Percentiles rank a stretch among this genome's conserved stretches.
Evolutionary conservation across 768 basidiomycete species (phyloP).

Genomic region (Punctularia strigosozonata): DNA sequence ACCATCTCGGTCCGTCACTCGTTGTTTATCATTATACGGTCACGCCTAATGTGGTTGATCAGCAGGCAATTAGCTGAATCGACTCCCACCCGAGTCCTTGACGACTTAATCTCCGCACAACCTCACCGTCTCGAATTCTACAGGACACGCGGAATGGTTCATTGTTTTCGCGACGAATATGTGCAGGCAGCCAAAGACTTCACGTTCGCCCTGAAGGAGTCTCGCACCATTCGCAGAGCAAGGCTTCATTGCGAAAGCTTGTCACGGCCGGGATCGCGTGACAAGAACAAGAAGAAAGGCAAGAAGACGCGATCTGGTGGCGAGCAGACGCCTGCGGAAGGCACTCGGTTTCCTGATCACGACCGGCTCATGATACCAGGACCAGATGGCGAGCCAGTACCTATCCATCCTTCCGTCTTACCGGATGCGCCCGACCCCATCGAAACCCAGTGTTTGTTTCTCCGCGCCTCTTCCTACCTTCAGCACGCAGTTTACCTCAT

Average conservation of each 20-base stretch:
- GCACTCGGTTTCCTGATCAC: conserved; percentile 35
- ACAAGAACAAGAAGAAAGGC: conserved; percentile 38
- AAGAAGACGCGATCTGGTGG: conserved; percentile 33
- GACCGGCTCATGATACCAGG: conserved; percentile 32
- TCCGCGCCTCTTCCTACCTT: conserved; percentile 74
- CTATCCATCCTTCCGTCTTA: conserved; percentile 60
- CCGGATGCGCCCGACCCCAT: conserved; percentile 80
- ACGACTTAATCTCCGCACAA: conserved; percentile 60
- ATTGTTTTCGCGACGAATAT: conserved; percentile 82
- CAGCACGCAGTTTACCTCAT: conserved; percentile 69
- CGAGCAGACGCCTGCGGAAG: conserved; percentile 58
- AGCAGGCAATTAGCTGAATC: conserved; percentile 76
- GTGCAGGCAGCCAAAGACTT: conserved; percentile 65
- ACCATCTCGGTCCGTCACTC: conserved; percentile 63
- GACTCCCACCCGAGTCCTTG: conserved; percentile 65
- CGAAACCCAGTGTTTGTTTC: conserved; percentile 74
- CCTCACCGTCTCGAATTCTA: conserved; percentile 79
- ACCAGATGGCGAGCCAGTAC: conserved; percentile 35
- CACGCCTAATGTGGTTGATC: conserved; percentile 11
- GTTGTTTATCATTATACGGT: conserved; percentile 7
- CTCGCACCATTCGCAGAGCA: conserved; percentile 58
- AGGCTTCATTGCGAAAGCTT: conserved; percentile 40
- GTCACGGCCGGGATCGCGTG: conserved; percentile 21
- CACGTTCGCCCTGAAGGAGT: conserved; percentile 69
- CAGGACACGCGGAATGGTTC: conserved; percentile 84